Percentiles rank a stretch among this genome's conserved stretches.
Evolutionary conservation across 2,329 filamentous ascomycete species (phyloP).

Genomic region (Biscogniauxia mediterranea): DNA sequence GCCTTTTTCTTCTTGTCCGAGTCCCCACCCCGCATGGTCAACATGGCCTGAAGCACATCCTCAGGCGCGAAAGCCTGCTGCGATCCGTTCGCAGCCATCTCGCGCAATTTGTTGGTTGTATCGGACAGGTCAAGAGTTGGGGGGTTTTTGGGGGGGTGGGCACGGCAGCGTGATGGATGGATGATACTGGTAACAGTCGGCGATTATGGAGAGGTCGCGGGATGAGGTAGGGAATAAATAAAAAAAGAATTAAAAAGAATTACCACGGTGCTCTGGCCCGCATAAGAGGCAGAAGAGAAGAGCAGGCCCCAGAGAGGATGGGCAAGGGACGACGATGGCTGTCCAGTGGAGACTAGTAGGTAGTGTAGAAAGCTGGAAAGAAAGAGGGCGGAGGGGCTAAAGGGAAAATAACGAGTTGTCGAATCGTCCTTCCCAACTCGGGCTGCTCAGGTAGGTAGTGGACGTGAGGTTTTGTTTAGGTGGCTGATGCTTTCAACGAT

Average conservation of each 20-base stretch:
- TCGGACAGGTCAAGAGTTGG: constrained; percentile 23
- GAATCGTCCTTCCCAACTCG: background rate
- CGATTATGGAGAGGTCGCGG: constrained; percentile 16
- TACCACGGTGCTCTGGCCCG: background rate
- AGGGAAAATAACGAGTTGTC: background rate
- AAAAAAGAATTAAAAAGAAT: background rate
- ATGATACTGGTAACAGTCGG: constrained; percentile 15
- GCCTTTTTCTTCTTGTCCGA: constrained; percentile 83
- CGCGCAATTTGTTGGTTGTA: constrained; percentile 22
- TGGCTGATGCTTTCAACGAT: background rate
- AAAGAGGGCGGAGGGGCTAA: constrained; percentile 1
- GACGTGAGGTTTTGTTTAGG: background rate
- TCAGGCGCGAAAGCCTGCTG: constrained; percentile 73
- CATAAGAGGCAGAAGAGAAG: background rate
- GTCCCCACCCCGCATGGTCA: constrained; percentile 86
- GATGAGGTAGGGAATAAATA: constrained; percentile 7
- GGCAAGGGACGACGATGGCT: background rate
- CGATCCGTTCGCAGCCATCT: constrained; percentile 66
- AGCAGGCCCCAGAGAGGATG: background rate
- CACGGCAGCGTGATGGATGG: constrained; percentile 20
- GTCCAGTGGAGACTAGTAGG: background rate
- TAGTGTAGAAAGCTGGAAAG: background rate
- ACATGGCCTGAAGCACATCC: constrained; percentile 78
- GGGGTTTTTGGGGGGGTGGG: constrained; percentile 16
- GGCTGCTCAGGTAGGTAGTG: too few species aligned